Percentiles rank a stretch among this genome's conserved stretches.
Evolutionary conservation across 176 grass and related monocot genomes (phyloP).

Genomic region (Rhynchospora breviuscula): DNA sequence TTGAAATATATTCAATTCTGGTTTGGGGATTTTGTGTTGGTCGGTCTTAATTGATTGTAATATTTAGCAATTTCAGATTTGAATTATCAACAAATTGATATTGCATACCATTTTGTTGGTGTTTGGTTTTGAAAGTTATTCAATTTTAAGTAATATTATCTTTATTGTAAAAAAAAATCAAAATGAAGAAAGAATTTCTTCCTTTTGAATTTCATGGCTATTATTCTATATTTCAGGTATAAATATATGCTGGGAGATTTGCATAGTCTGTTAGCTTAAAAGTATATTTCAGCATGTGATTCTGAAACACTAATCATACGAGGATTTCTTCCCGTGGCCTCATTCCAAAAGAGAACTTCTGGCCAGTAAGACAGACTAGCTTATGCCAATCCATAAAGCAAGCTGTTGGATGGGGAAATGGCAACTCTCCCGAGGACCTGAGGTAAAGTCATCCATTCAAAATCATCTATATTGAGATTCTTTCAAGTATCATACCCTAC

Average conservation of each 20-base stretch:
- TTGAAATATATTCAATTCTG: too few species aligned
- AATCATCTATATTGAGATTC: neutral
- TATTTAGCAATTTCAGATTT: too few species aligned
- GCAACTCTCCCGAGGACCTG: conserved; percentile 15
- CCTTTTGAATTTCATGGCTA: too few species aligned
- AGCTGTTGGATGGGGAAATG: conserved; percentile 70
- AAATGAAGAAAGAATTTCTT: too few species aligned
- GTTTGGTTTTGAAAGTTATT: too few species aligned
- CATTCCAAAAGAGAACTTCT: conserved; percentile 47
- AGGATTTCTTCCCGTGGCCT: conserved; percentile 82
- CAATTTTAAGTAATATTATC: too few species aligned
- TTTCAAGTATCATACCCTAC: neutral
- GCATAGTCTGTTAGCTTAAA: conserved; percentile 95
- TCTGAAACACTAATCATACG: conserved; percentile 58
- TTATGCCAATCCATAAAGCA: conserved; percentile 59
- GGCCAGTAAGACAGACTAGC: conserved; percentile 28
- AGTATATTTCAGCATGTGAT: conserved; percentile 75
- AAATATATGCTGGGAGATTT: conserved; percentile 90
- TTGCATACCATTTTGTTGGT: too few species aligned
- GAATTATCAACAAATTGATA: too few species aligned
- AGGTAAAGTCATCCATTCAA: conserved; percentile 13
- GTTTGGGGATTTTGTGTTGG: too few species aligned
- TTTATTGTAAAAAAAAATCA: too few species aligned
- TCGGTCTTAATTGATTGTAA: too few species aligned
- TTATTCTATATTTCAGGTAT: conserved; percentile 28